Evolutionary conservation across 75 land plant genomes (phyloP).

Genomic region (Sequoiadendron giganteum): DNA sequence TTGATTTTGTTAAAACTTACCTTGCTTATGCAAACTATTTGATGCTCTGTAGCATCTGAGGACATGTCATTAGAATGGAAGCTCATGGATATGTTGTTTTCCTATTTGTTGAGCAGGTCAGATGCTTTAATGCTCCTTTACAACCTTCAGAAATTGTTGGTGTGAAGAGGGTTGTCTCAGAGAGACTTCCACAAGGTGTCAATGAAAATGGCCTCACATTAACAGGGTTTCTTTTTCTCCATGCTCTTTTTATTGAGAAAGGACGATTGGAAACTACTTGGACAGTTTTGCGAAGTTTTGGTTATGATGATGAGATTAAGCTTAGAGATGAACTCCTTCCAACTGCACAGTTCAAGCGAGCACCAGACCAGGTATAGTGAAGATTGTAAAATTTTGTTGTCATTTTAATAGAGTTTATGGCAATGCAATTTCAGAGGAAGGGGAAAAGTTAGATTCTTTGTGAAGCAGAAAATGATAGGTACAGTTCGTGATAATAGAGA

Average conservation of each 20-base stretch:
- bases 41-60: neutral
- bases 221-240: slow-evolving; percentile 96
- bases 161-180: slow-evolving; percentile 95
- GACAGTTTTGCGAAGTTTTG: slow-evolving; percentile 96
- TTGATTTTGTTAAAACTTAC: neutral
- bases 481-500: neutral
- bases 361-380: slow-evolving; percentile 82
- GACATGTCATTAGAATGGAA: neutral
- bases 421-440: neutral
- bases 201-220: slow-evolving; percentile 93
- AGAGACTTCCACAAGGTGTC: slow-evolving; percentile 91
- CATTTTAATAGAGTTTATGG: neutral
- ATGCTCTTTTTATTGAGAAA: slow-evolving; percentile 96
- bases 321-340: slow-evolving; percentile 80
- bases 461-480: neutral
- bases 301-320: slow-evolving; percentile 92
- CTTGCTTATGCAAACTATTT: neutral
- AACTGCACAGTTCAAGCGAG: slow-evolving; percentile 51
- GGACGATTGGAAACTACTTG: slow-evolving; percentile 98
- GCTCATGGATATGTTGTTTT: neutral
- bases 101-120: slow-evolving; percentile 60
- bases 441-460: neutral
- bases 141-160: slow-evolving; percentile 91
- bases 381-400: neutral
- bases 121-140: slow-evolving; percentile 95